A percentile compares a stretch with the other conserved stretches of the same genome.
These are phyloP conservation scores for Elaeis oleifera DNA, from an alignment of 202 grass and related monocot genomes.

Conservation along the genomic window DNA sequence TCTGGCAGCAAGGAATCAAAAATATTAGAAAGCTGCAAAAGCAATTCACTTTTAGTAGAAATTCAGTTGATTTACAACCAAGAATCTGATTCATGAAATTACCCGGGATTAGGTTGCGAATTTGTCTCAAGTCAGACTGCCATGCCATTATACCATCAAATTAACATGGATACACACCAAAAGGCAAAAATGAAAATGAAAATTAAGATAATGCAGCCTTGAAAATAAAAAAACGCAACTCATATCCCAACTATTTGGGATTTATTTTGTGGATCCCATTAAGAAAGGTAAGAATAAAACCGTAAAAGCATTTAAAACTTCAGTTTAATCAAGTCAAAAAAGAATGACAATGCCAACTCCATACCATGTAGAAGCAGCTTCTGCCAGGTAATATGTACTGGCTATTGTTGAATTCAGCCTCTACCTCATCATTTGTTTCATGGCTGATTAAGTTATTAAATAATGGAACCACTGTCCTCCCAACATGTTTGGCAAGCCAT, in stretches of 20 bases:
- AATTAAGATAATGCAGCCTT: not conserved
- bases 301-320: slow-evolving; percentile 13
- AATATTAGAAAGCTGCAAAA: not conserved
- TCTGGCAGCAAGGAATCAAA: not conserved
- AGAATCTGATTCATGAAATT: slow-evolving; percentile 13
- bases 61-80: too few species aligned
- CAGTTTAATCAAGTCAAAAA: not conserved
- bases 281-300: too few species aligned
- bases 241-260: too few species aligned
- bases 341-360: not conserved
- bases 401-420: slow-evolving; percentile 51
- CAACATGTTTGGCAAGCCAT: not conserved
- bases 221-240: too few species aligned
- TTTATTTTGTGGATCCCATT: too few species aligned
- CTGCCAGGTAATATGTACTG: slow-evolving; percentile 63
- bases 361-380: slow-evolving; percentile 74
- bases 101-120: slow-evolving; percentile 71
- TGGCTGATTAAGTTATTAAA: slow-evolving; percentile 55
- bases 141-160: slow-evolving; percentile 27
- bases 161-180: slow-evolving; percentile 29
- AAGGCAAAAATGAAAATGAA: not conserved
- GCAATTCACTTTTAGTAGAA: not conserved
- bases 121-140: slow-evolving; percentile 66
- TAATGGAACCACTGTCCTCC: slow-evolving; percentile 36
- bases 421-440: slow-evolving; percentile 41